phyloP scores from a whole-genome alignment of 2,329 filamentous ascomycete genomes.

The Xylariales sp. region DNA sequence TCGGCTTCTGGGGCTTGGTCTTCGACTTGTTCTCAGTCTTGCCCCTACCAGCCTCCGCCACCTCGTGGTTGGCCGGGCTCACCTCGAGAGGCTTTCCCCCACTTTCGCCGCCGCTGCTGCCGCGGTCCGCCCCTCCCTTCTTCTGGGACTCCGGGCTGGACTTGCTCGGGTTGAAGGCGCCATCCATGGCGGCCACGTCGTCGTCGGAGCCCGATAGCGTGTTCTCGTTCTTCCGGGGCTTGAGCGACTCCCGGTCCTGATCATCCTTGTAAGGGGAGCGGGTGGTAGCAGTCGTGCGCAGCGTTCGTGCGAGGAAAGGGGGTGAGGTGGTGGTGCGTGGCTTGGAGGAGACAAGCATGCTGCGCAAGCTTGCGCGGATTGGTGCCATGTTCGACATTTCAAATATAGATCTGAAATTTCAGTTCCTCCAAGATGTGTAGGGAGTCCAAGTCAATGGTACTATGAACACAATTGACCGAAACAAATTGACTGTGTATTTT shows the following conservation, averaged over 20 bases:
- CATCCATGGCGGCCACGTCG: conserved; percentile 49
- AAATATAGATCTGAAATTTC: too few species aligned
- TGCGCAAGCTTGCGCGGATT: conserved; percentile 14
- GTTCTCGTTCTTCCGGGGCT: conserved; percentile 62
- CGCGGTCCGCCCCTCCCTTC: conserved; percentile 29
- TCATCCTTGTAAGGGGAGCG: conserved; percentile 43
- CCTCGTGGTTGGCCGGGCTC: conserved; percentile 39
- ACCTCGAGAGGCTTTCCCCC: conserved; percentile 35
- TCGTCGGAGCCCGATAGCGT: conserved; percentile 64
- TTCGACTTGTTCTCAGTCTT: conserved; percentile 24
- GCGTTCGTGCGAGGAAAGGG: conserved; percentile 16
- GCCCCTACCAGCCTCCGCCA: conserved; percentile 25
- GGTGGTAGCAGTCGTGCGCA: conserved; percentile 25
- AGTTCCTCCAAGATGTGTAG: too few species aligned
- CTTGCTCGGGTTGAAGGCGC: conserved; percentile 65
- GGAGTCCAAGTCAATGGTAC: too few species aligned
- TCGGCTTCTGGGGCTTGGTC: conserved; percentile 25
- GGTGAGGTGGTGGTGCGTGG: conserved; percentile 4
- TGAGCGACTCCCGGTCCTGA: conserved; percentile 58
- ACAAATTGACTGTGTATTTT: too few species aligned
- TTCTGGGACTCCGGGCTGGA: conserved; percentile 63
- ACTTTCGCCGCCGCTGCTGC: conserved; percentile 16
- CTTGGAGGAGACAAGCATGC: too few species aligned
- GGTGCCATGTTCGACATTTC: conserved; percentile 14
- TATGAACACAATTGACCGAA: too few species aligned